Evolutionary conservation across 768 basidiomycete genomes (phyloP), one percentile per base, ranked within the genome.

Genomic region (Pluteus cervinus): DNA sequence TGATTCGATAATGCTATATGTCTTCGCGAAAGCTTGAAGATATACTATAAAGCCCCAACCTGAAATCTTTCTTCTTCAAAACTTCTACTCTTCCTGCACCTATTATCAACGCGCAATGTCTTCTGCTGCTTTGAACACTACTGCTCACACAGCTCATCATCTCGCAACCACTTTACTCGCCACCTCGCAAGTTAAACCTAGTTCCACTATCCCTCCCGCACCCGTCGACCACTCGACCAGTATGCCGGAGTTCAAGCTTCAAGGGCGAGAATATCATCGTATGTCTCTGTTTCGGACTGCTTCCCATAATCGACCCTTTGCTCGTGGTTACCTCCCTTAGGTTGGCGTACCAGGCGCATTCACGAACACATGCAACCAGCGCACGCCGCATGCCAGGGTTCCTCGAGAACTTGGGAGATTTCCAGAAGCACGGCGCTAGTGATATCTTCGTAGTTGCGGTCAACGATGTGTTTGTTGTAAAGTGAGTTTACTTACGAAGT

Each of bases 261-360:
- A 63, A 55, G 7, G 81, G 81, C 16, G 79, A 74, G 61, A 79
- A 77, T 47, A 53, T 83, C 51, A 71, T 85, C 40, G 81, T 82
- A 47, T 30, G 74, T 66, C 22, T 10, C 29, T 12, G 14, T 25
- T 14, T 11, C n/a, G n/a, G n/a, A n/a, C n/a, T n/a, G n/a, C n/a
- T n/a, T n/a, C n/a, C n/a, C n/a, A n/a, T n/a, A n/a, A n/a, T n/a
- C n/a, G n/a, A n/a, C n/a, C n/a, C n/a, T n/a, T n/a, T n/a, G n/a
- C n/a, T n/a, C n/a, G n/a, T n/a, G n/a, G n/a, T n/a, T n/a, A n/a
- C n/a, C n/a, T n/a, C n/a, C n/a, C n/a, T n/a, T 40, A 82, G 81
- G 68, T 88, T 39, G 79, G 80, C 9, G 81, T 87, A 21, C 85
- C 87, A 0, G 85, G 82, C 11, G 82, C 82, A 5, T 88, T 86